phyloP scores from a whole-genome alignment of 2,329 filamentous ascomycete species.

The Ophiocordyceps camponoti-saundersi region DNA sequence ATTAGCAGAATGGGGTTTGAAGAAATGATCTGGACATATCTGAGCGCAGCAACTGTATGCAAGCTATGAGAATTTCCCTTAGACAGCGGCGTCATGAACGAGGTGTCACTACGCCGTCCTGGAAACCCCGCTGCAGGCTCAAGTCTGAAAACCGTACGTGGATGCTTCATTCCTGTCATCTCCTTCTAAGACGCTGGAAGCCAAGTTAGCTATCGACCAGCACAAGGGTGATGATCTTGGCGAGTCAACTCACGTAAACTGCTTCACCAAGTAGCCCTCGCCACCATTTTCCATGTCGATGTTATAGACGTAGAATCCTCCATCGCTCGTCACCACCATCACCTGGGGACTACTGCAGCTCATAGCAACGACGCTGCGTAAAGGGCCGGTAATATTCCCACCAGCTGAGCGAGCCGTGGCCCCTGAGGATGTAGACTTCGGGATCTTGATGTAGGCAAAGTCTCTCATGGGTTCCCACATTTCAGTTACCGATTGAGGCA shows the following conservation, averaged over 20 bases:
- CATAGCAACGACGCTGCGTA: slow-evolving; percentile 92
- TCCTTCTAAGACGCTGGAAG: slow-evolving; percentile 30
- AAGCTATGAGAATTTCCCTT: no score
- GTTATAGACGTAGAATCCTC: slow-evolving; percentile 85
- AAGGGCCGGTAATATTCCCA: slow-evolving; percentile 26
- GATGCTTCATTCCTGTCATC: slow-evolving; percentile 37
- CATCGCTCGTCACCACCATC: slow-evolving; percentile 95
- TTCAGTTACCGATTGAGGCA: slow-evolving; percentile 85
- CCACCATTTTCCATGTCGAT: slow-evolving; percentile 91
- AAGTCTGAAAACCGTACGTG: slow-evolving; percentile 15
- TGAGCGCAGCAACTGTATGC: no score
- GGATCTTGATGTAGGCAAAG: slow-evolving; percentile 92
- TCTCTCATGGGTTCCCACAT: slow-evolving; percentile 95
- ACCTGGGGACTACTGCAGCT: slow-evolving; percentile 87
- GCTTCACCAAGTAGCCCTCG: slow-evolving; percentile 78
- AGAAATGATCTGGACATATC: no score
- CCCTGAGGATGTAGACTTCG: slow-evolving; percentile 30
- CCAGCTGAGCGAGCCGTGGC: slow-evolving; percentile 8
- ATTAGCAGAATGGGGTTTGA: no score
- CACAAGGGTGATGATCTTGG: not conserved
- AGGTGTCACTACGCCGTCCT: no score
- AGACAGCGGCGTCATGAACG: no score
- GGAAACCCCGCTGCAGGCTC: no score
- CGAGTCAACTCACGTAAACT: slow-evolving; percentile 60
- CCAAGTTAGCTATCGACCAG: not conserved